Percentiles rank a stretch among this genome's conserved stretches.
Conservation (phyloP, 1,139 yeast species). For the Yamadazyma spencermartinsiae region DNA sequence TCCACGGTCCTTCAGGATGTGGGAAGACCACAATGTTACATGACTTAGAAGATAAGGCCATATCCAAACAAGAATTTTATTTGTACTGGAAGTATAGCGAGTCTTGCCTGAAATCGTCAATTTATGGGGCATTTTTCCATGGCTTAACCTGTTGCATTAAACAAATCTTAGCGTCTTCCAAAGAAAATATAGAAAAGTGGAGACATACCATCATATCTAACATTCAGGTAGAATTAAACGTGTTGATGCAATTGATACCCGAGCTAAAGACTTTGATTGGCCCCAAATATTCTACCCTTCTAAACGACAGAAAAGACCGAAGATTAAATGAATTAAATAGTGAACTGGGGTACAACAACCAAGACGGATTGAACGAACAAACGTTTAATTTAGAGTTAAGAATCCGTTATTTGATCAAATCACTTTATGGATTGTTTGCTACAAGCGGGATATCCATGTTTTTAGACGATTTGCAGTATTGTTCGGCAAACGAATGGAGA, state of each 20-base stretch:
- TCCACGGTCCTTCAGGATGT: constrained; percentile 48
- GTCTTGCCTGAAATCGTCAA: constrained; percentile 32
- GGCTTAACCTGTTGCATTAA: constrained; percentile 43
- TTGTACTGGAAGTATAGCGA: constrained; percentile 44
- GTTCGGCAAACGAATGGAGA: constrained; percentile 31
- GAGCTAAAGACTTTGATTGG: constrained; percentile 49
- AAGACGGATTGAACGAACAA: constrained; percentile 12
- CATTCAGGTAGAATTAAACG: constrained; percentile 44
- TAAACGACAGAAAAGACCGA: constrained; percentile 12
- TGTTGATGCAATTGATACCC: constrained; percentile 45
- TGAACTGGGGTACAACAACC: background rate
- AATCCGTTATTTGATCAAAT: constrained; percentile 45
- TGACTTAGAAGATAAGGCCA: constrained; percentile 39
- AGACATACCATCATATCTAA: constrained; percentile 41
- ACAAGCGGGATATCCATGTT: constrained; percentile 46
- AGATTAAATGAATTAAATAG: background rate
- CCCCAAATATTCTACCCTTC: constrained; percentile 32
- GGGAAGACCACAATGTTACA: constrained; percentile 51
- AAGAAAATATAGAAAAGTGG: constrained; percentile 41
- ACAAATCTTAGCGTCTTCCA: constrained; percentile 45
- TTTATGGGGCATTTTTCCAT: constrained; percentile 23
- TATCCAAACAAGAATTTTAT: constrained; percentile 38
- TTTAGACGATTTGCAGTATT: constrained; percentile 52
- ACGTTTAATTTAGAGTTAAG: constrained; percentile 37
- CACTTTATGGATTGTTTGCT: constrained; percentile 43